Evolutionary conservation across 768 basidiomycete genomes (phyloP), one percentile per base, ranked within the genome.

Genomic region (Amanita thiersii): DNA sequence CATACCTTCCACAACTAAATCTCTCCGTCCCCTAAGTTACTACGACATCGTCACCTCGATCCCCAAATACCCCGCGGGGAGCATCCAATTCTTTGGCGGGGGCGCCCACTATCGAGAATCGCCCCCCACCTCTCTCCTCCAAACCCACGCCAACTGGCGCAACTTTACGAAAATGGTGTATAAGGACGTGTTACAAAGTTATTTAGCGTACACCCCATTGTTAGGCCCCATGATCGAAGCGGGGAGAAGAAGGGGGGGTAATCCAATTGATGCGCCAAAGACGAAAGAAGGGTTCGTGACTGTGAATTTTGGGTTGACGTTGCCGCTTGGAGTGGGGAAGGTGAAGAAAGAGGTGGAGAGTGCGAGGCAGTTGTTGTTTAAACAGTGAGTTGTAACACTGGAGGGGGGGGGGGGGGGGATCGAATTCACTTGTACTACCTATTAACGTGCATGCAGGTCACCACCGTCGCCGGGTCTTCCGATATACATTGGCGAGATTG

Each of bases 401-500:
- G n/a, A n/a, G n/a, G n/a, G n/a, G n/a, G n/a, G n/a, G n/a, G n/a
- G n/a, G n/a, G n/a, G 37, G 38, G 17, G 38, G 38, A 35, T 43
- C 26, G 26, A 7, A 7, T 7, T 28, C 7, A 28, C 7, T 28
- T 28, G 26, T 28, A n/a, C n/a, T n/a, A n/a, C n/a, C n/a, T 7
- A 7, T 28, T 7, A 28, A 7, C 26, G n/a, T 7, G 26, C 26
- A 7, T 7, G n/a, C 26, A 28, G 26, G 56, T 63, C 11, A 7
- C 61, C 65, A 11, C 55, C 52, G 8, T 60, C 65, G 4, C 56
- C 61, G 2, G 67, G 65, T 11, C 21, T 64, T 2, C 68, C 69
- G 7, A 51, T 69, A 1, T 68, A 64, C 41, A 50, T 68, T 15
- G 65, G 62, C 35, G 67, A 71, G 48, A 63, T 60, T 30, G 67